These are phyloP conservation scores for Kwoniella bestiolae DNA, from an alignment of 768 basidiomycete genomes.

Conservation along the genomic window DNA sequence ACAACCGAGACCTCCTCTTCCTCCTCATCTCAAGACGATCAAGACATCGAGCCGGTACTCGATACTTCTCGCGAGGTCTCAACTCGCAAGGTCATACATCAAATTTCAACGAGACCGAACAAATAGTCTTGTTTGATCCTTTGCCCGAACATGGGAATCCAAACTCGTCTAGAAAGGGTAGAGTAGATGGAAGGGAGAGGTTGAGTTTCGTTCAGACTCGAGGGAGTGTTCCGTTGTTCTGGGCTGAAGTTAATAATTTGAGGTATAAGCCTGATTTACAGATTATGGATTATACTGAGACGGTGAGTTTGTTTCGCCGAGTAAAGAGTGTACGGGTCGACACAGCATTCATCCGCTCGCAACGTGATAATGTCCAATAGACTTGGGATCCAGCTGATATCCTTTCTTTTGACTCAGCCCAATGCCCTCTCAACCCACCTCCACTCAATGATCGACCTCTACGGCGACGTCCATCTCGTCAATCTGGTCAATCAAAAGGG, in stretches of 20 bases:
- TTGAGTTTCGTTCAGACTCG: conserved; percentile 90
- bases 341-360: too few relatives aligned
- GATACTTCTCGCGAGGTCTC: conserved; percentile 93
- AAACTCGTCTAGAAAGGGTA: conserved; percentile 33
- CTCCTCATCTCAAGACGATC: conserved; percentile 91
- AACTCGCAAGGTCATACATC: conserved; percentile 87
- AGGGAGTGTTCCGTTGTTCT: conserved; percentile 91
- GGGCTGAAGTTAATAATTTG: conserved; percentile 94
- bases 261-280: conserved; percentile 95
- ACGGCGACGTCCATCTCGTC: conserved; percentile 78
- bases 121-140: conserved; percentile 76
- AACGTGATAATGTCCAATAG: too few relatives aligned
- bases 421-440: conserved; percentile 75
- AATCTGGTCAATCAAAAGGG: conserved; percentile 95
- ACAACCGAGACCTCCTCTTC: conserved; percentile 77
- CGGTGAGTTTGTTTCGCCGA: conserved; percentile 73
- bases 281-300: conserved; percentile 88
- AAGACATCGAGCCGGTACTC: conserved; percentile 91
- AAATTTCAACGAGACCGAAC: conserved; percentile 98
- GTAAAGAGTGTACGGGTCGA: too few relatives aligned
- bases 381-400: not conserved
- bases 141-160: conserved; percentile 38
- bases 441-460: conserved; percentile 69
- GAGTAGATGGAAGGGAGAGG: conserved; percentile 57
- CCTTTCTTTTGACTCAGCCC: conserved; percentile 61